Conservation (phyloP, 2,329 filamentous ascomycete genomes). For the Phyllosticta citribraziliensis region DNA sequence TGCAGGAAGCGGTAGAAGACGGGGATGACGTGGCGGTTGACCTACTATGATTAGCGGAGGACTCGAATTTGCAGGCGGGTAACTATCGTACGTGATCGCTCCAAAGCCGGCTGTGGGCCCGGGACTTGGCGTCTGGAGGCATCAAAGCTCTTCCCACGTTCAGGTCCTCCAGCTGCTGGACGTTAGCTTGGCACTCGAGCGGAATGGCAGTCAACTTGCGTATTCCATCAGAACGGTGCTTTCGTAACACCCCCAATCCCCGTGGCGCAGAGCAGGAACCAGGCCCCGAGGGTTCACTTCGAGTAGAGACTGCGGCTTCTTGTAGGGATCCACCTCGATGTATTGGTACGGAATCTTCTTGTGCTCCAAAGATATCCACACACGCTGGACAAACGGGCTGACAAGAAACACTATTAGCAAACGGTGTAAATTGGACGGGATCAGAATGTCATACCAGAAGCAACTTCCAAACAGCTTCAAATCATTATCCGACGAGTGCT, state of each 20-base stretch:
- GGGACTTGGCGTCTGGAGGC: constrained; percentile 55
- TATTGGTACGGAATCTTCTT: constrained; percentile 77
- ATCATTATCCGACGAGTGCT: constrained; percentile 58
- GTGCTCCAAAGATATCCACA: constrained; percentile 80
- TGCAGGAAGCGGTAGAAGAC: constrained; percentile 66
- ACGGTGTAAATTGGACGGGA: not conserved
- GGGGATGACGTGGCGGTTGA: constrained; percentile 68
- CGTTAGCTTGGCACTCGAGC: not conserved
- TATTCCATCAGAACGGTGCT: constrained; percentile 81
- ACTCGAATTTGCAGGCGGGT: not conserved
- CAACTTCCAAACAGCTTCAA: constrained; percentile 74
- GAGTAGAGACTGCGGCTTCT: constrained; percentile 58
- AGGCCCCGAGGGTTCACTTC: constrained; percentile 68
- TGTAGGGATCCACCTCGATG: constrained; percentile 73
- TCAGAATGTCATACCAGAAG: constrained; percentile 56
- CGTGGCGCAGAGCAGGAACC: constrained; percentile 68
- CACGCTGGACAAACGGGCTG: constrained; percentile 75
- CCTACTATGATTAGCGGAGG: constrained; percentile 36
- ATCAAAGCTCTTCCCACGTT: constrained; percentile 51
- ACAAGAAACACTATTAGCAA: not conserved
- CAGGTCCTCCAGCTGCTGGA: constrained; percentile 61
- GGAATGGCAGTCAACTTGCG: constrained; percentile 32
- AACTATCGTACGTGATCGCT: constrained; percentile 54
- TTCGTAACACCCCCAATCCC: constrained; percentile 74
- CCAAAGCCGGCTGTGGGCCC: constrained; percentile 71